These are phyloP conservation scores for Russula emetica DNA, from an alignment of 768 basidiomycete genomes.

Conservation along the genomic window DNA sequence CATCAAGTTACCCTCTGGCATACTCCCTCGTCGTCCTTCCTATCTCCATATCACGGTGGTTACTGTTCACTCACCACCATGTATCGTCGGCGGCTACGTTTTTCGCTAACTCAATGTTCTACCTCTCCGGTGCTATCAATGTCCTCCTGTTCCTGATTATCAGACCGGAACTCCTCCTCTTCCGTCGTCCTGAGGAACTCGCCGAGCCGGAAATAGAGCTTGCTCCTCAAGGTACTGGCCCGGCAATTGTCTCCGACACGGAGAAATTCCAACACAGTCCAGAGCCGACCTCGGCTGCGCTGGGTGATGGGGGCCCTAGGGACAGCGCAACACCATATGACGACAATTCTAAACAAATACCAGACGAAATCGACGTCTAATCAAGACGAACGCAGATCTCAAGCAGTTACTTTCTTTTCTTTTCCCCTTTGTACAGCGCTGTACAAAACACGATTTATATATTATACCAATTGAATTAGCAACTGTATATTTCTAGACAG, in stretches of 20 bases:
- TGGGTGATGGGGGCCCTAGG: not conserved
- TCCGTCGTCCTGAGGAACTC: too few relatives aligned
- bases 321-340: not conserved
- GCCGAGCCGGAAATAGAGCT: too few relatives aligned
- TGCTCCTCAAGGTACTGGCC: not conserved
- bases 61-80: conserved; percentile 29
- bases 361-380: not conserved
- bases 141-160: too few relatives aligned
- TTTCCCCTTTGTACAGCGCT: too few relatives aligned
- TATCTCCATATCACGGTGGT: not conserved
- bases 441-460: too few relatives aligned
- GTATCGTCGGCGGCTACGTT: conserved; percentile 36
- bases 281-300: not conserved
- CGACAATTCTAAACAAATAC: not conserved
- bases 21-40: conserved; percentile 4
- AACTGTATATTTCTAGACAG: too few relatives aligned
- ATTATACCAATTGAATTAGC: too few relatives aligned
- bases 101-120: conserved; percentile 25
- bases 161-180: conserved; percentile 35
- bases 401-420: too few relatives aligned
- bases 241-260: not conserved
- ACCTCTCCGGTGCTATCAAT: too few relatives aligned
- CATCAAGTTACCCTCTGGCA: not conserved
- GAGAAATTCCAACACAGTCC: not conserved
- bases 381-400: not conserved